Evolutionary conservation across 768 basidiomycete genomes (phyloP), one percentile per base, ranked within the genome.

Genomic region (Chiua virens): DNA sequence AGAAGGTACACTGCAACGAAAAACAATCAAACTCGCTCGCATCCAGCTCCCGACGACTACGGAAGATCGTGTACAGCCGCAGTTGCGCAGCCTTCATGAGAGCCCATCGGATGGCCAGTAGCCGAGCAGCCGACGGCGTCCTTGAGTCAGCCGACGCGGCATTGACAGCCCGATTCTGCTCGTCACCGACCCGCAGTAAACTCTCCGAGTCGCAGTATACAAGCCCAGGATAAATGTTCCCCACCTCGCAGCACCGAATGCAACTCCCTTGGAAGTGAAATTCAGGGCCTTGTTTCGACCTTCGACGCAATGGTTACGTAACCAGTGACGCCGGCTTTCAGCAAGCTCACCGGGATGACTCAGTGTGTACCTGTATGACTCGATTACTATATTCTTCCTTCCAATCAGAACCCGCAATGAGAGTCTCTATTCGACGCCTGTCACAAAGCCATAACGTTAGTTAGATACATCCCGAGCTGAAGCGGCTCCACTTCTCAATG

Each of bases 261-360:
- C 6, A 34, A 2, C 32, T 14, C 25, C n/a, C 18, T 14, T 35
- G 15, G 8, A 50, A 18, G 21, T 10, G 7, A 4, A 38, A 15
- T n/a, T n/a, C n/a, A 32, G n/a, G 30, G 14, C 21, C 18, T 15
- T 30, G 32, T 8, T 17, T n/a, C 18, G 15, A 36, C 25, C n/a
- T n/a, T n/a, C n/a, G n/a, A n/a, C n/a, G n/a, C n/a, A n/a, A n/a
- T n/a, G n/a, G n/a, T 32, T 57, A 43, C 46, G 47, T 49, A 39
- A 35, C 28, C 7, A 20, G 34, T 27, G n/a, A 21, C 39, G 43
- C 15, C 63, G 63, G 63, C 30, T 25, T 57, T 20, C 35, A 47
- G 15, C 9, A 32, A 37, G 20, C 18, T 56, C 2, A 34, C 63
- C 63, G 63, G 47, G 21, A 25, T 65, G 63, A 65, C 50, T 54